Evolutionary conservation across 768 basidiomycete species (phyloP).

Genomic region (Mycena belliarum): DNA sequence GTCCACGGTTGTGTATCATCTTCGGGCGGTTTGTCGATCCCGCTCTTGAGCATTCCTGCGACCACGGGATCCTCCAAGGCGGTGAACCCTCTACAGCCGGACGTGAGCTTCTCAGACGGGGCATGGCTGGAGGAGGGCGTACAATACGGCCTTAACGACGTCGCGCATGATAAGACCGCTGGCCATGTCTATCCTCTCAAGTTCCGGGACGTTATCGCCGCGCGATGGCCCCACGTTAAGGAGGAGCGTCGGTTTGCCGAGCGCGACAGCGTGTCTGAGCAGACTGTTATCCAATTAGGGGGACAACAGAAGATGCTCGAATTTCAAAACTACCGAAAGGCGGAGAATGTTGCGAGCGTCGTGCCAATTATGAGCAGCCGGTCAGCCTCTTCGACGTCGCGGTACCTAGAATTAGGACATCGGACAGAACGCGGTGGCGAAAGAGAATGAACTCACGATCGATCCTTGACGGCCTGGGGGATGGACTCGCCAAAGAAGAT

Average conservation of each 20-base stretch:
- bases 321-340: constrained; percentile 61
- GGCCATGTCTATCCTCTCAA: constrained; percentile 80
- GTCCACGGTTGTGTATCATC: constrained; percentile 36
- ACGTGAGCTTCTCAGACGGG: neutral
- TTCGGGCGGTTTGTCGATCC: constrained; percentile 52
- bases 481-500: constrained; percentile 94
- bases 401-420: constrained; percentile 43
- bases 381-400: constrained; percentile 58
- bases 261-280: constrained; percentile 75
- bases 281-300: constrained; percentile 46
- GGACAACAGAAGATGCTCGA: neutral
- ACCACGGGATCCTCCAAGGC: constrained; percentile 47
- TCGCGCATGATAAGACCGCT: constrained; percentile 74
- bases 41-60: constrained; percentile 55
- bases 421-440: neutral
- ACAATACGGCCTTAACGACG: constrained; percentile 64
- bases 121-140: constrained; percentile 29
- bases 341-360: constrained; percentile 91
- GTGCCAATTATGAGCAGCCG: constrained; percentile 83
- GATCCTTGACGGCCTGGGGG: constrained; percentile 57
- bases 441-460: constrained; percentile 56
- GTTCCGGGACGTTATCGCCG: constrained; percentile 65
- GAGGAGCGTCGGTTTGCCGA: constrained; percentile 75
- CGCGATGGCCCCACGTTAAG: constrained; percentile 89
- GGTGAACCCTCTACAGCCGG: constrained; percentile 46